Percentiles rank a stretch among this genome's conserved stretches.
Evolutionary conservation across 2,329 filamentous ascomycete genomes (phyloP).

Genomic region (Tolypocladium amazonense): DNA sequence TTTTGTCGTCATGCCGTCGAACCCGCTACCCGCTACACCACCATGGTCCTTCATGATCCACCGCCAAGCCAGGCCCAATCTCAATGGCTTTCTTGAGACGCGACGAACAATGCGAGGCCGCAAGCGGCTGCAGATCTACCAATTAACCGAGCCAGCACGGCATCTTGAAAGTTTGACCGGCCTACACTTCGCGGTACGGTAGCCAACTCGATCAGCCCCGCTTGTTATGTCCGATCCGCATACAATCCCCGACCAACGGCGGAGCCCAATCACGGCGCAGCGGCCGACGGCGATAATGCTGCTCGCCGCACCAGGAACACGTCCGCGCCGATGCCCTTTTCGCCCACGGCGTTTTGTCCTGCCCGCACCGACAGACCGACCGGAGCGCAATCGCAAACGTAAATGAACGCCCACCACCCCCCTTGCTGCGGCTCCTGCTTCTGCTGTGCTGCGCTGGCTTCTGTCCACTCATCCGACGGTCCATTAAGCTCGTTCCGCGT

Average conservation of each 20-base stretch:
- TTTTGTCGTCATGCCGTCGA: neutral
- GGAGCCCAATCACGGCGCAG: neutral
- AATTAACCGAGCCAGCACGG: neutral
- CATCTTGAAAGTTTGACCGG: neutral
- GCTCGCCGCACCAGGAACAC: neutral
- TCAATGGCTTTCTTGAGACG: neutral
- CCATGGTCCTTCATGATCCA: neutral
- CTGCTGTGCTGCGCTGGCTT: neutral
- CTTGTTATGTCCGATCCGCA: neutral
- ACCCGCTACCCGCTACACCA: neutral
- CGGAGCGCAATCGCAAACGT: neutral
- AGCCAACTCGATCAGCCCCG: neutral
- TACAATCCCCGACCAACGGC: neutral
- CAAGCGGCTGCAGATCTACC: neutral
- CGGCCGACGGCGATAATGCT: slow-evolving; percentile 2
- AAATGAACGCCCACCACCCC: neutral
- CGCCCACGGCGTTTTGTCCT: slow-evolving; percentile 2
- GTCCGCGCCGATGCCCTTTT: neutral
- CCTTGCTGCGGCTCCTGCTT: neutral
- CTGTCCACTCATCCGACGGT: neutral
- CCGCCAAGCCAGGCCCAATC: neutral
- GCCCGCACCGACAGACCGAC: slow-evolving; percentile 4
- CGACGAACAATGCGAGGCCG: neutral
- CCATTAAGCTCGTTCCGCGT: neutral
- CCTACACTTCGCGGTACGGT: neutral